Conservation (phyloP, 345 rosid species). For the Eucalyptus camaldulensis region DNA sequence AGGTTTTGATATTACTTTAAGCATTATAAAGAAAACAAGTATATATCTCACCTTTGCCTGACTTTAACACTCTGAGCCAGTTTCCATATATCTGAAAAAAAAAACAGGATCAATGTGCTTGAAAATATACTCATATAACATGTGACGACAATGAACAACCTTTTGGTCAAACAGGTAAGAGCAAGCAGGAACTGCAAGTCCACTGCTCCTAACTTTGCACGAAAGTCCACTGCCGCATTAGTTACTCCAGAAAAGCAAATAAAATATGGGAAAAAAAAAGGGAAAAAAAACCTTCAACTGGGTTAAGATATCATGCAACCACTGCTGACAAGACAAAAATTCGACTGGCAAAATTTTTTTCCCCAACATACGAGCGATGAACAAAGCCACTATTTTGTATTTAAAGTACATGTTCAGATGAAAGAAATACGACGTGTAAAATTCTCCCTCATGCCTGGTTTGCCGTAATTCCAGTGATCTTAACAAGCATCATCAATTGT, state of each 20-base stretch:
- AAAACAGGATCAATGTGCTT: neutral
- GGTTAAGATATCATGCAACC: neutral
- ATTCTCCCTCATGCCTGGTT: neutral
- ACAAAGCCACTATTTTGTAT: neutral
- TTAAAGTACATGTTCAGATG: neutral
- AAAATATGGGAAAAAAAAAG: neutral
- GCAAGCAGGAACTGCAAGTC: neutral
- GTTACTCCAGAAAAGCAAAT: neutral
- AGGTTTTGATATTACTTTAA: neutral
- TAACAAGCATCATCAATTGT: neutral
- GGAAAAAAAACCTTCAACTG: neutral
- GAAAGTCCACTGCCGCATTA: neutral
- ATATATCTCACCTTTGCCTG: conserved; percentile 76
- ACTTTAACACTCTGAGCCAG: conserved; percentile 83
- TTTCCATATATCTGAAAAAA: conserved; percentile 51
- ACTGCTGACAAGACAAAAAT: neutral
- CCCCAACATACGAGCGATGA: neutral
- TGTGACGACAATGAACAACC: neutral
- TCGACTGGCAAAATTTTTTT: neutral
- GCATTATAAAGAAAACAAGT: neutral
- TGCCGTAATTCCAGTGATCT: neutral
- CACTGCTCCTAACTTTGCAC: neutral
- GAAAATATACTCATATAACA: neutral
- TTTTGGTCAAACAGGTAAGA: neutral
- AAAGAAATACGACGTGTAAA: neutral